These are phyloP conservation scores for Phytophthora pisi DNA, from an alignment of 352 stramenopile species.

Conservation along the genomic window DNA sequence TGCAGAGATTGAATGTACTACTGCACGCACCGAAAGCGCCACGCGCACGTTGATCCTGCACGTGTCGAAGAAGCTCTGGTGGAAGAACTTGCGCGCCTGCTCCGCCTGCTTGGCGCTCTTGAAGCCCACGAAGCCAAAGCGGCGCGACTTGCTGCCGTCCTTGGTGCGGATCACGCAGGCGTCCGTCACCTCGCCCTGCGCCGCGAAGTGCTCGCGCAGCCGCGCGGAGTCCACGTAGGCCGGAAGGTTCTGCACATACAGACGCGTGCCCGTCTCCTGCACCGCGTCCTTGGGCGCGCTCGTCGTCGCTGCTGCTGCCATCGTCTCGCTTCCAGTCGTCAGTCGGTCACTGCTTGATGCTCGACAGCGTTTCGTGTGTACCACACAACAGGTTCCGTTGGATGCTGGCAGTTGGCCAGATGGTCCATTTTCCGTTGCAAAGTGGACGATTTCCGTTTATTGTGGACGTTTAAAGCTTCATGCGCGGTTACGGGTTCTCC, in stretches of 20 bases:
- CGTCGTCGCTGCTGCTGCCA: slow-evolving; percentile 27
- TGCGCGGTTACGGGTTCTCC: slow-evolving; percentile 29
- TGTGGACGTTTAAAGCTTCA: not conserved
- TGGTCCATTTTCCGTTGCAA: slow-evolving; percentile 8
- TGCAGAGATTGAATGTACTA: not conserved
- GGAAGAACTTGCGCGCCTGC: slow-evolving; percentile 69
- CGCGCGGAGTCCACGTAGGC: slow-evolving; percentile 78
- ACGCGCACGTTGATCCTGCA: slow-evolving; percentile 85
- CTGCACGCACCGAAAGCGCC: slow-evolving; percentile 58
- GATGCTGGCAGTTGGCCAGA: slow-evolving; percentile 3
- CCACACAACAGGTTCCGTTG: slow-evolving; percentile 13
- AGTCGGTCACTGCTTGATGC: slow-evolving; percentile 14
- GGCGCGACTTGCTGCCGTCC: slow-evolving; percentile 81
- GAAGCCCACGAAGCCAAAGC: slow-evolving; percentile 87
- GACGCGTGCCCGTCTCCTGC: slow-evolving; percentile 46
- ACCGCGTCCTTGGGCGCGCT: slow-evolving; percentile 13
- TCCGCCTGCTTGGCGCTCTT: slow-evolving; percentile 71
- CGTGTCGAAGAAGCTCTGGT: slow-evolving; percentile 92
- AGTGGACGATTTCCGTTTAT: slow-evolving; percentile 13
- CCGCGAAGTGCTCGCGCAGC: slow-evolving; percentile 76
- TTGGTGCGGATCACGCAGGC: slow-evolving; percentile 90
- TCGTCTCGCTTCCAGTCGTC: slow-evolving; percentile 36
- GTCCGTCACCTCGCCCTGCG: slow-evolving; percentile 88
- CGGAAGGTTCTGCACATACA: slow-evolving; percentile 87
- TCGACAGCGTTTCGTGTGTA: slow-evolving; percentile 2